These are phyloP conservation scores for Paracamarosporium sp. DNA, from an alignment of 2,329 filamentous ascomycete species.

Conservation along the genomic window DNA sequence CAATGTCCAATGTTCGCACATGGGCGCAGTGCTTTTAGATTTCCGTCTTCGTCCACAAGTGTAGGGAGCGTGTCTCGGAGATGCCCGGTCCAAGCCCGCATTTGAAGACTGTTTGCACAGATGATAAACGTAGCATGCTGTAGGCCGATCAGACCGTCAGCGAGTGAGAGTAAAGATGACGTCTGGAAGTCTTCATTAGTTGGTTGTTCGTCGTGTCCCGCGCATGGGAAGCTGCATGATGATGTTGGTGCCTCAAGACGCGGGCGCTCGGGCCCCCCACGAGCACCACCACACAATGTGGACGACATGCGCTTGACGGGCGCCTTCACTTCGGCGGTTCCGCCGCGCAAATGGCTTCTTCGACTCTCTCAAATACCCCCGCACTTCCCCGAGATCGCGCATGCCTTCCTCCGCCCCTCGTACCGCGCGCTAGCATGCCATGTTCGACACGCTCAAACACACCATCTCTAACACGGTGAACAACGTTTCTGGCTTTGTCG, in stretches of 20 bases:
- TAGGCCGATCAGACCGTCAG: no score
- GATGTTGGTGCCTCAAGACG: not conserved
- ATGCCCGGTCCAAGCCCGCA: no score
- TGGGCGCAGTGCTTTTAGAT: no score
- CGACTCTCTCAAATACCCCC: not conserved
- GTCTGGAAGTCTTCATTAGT: not conserved
- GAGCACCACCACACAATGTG: constrained; percentile 2
- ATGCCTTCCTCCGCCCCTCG: not conserved
- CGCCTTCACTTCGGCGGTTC: constrained; percentile 2
- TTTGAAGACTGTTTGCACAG: no score
- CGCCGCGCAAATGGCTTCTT: constrained; percentile 7
- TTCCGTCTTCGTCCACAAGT: no score
- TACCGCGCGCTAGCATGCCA: constrained; percentile 6
- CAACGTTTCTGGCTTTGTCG: not conserved
- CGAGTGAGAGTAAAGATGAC: not conserved
- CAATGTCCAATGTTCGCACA: no score
- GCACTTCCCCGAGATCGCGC: not conserved
- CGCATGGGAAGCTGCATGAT: not conserved
- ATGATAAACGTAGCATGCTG: no score
- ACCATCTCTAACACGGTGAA: not conserved
- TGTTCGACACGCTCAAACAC: not conserved
- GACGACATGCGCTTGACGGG: not conserved
- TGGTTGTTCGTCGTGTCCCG: not conserved
- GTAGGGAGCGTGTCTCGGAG: no score
- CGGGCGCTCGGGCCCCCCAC: not conserved